These are phyloP conservation scores for Talaromyces sp. DNA, from an alignment of 2,329 filamentous ascomycete species.

Conservation along the genomic window DNA sequence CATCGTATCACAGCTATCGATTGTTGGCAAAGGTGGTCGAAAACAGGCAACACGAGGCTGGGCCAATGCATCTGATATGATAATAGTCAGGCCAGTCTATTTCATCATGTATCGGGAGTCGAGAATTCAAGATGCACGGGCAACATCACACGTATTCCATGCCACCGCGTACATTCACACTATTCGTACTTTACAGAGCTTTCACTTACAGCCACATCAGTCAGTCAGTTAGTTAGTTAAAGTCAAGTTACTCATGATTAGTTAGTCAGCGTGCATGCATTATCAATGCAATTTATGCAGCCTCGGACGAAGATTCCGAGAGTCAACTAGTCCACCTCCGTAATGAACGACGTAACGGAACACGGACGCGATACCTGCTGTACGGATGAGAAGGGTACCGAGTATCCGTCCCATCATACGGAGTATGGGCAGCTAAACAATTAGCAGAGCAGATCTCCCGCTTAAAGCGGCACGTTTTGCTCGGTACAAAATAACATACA, in stretches of 20 bases:
- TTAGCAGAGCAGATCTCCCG: constrained; percentile 16
- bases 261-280: not conserved
- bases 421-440: not conserved
- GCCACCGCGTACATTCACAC: not conserved
- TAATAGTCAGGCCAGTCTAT: not conserved
- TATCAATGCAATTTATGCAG: not conserved
- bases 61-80: not conserved
- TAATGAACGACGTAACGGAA: not conserved
- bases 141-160: not conserved
- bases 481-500: not conserved
- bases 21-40: not conserved
- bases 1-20: not conserved
- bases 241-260: no score
- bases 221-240: no score
- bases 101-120: not conserved
- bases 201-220: not conserved
- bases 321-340: not conserved
- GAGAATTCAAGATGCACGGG: not conserved
- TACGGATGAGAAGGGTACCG: constrained; percentile 3
- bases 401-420: not conserved
- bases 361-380: not conserved
- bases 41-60: not conserved
- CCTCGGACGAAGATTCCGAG: constrained; percentile 10
- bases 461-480: constrained; percentile 15
- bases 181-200: no score